Percentiles rank a stretch among this genome's conserved stretches.
These are phyloP conservation scores for Pythium vanterpoolii DNA, from an alignment of 352 stramenopile genomes.

Conservation along the genomic window DNA sequence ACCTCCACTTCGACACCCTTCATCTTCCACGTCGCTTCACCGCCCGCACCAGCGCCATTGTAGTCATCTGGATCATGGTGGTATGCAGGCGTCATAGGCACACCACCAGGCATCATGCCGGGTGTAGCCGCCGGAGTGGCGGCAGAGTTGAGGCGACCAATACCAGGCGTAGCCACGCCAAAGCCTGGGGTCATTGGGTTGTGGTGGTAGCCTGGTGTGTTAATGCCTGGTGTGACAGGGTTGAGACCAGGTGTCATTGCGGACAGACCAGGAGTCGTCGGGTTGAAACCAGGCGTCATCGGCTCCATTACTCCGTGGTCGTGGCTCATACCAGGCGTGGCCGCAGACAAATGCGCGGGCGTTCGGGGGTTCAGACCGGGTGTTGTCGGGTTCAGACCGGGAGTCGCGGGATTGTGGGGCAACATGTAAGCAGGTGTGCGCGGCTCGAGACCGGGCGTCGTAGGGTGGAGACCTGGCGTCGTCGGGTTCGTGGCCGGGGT, in stretches of 20 bases:
- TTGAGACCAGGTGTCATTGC: conserved; percentile 81
- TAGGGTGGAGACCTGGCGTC: conserved; percentile 79
- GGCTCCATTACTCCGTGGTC: conserved; percentile 76
- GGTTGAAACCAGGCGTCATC: conserved; percentile 86
- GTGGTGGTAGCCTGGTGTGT: conserved; percentile 80
- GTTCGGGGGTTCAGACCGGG: conserved; percentile 74
- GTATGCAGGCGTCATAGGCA: conserved; percentile 80
- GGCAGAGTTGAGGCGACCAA: conserved; percentile 68
- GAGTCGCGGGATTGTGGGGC: conserved; percentile 73
- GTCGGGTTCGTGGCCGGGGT: conserved; percentile 69
- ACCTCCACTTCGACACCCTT: conserved; percentile 86
- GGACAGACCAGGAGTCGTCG: conserved; percentile 75
- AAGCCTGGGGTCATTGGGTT: conserved; percentile 88
- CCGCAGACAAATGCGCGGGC: conserved; percentile 63
- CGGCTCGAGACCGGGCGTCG: conserved; percentile 73
- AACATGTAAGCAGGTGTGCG: conserved; percentile 78
- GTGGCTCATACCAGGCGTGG: conserved; percentile 68
- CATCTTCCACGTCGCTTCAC: conserved; percentile 87
- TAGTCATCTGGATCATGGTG: conserved; percentile 48
- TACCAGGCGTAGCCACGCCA: conserved; percentile 62
- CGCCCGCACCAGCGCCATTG: conserved; percentile 31
- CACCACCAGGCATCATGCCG: conserved; percentile 53
- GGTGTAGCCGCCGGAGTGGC: conserved; percentile 66
- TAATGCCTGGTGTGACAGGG: conserved; percentile 76
- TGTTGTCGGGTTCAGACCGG: conserved; percentile 77